Evolutionary conservation across 2,329 filamentous ascomycete species (phyloP), one percentile per base, ranked within the genome.

Genomic region (Ceratocystis eucalypticola): DNA sequence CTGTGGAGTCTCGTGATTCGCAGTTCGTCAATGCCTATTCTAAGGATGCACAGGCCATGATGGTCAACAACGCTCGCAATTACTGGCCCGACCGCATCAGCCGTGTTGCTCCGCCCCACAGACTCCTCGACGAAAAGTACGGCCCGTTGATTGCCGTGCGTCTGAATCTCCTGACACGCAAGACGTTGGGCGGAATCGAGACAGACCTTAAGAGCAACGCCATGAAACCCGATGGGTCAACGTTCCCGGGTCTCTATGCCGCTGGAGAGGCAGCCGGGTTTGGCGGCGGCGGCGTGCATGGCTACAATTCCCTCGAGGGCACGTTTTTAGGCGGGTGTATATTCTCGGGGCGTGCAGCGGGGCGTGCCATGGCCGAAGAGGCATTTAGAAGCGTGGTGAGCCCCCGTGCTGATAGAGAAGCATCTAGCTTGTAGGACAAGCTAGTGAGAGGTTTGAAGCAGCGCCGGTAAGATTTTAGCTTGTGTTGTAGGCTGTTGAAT

Each of bases 271-370:
- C 76, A 1, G 82, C 83, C 0, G 83, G 83, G 0, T 86, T 86
- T 67, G 83, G 83, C 0, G 83, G 84, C 1, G 83, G 83, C 1
- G 83, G 84, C 17, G 80, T 85, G 0, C 84, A 86, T 69, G 84
- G 83, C 0, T 85, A 86, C 70, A 84, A 77, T 70, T 81, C 83
- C 1, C 78, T 86, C 45, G 83, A 86, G 72, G 83, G 84, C 0
- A 85, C 83, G 0, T 86, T 86, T 70, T 70, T 86, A 3, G 83
- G 83, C 15, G 83, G 83, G 0, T 86, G 83, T 67, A 84, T 86
- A 70, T 86, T 86, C 70, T 85, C 83, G 0, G 83, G 84, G 0
- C 74, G 82, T 5, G 79, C 79, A 0, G 83, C 83, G 0, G 83
- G 83, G 0, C 74, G 79, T 8, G 82, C 78, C 0, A 80, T 86